These are phyloP conservation scores for Acacia acuminata DNA, from an alignment of 306 rosid species.

Conservation along the genomic window DNA sequence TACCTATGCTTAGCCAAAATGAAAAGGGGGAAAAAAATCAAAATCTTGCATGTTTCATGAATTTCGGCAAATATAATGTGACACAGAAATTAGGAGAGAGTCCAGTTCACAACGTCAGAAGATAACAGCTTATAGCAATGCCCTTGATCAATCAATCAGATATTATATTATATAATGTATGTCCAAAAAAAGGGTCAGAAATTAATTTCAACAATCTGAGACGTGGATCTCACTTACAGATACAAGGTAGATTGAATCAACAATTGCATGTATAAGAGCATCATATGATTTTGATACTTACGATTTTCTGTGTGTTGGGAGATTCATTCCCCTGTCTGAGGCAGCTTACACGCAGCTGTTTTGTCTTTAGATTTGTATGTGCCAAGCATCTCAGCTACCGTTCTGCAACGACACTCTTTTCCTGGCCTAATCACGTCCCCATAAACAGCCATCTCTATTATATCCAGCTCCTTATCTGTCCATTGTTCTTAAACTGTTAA, in stretches of 20 bases:
- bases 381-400: slow-evolving; percentile 91
- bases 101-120: neutral
- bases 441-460: slow-evolving; percentile 97
- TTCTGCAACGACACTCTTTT: slow-evolving; percentile 85
- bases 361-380: slow-evolving; percentile 66
- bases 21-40: too few species aligned
- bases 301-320: neutral
- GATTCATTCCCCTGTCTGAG: slow-evolving; percentile 44
- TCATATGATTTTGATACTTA: neutral
- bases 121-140: neutral
- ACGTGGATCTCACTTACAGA: neutral
- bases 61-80: neutral
- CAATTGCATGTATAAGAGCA: neutral
- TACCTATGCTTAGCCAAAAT: too few species aligned
- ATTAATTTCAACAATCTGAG: neutral
- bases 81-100: neutral
- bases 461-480: slow-evolving; percentile 89
- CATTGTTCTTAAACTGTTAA: slow-evolving; percentile 16
- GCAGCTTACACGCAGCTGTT: slow-evolving; percentile 72
- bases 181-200: neutral
- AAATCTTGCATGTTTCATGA: neutral
- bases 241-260: neutral
- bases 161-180: neutral
- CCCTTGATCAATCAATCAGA: neutral
- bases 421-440: slow-evolving; percentile 93